Conservation (phyloP, 768 basidiomycete genomes). For the Daedaleopsis nitida region DNA sequence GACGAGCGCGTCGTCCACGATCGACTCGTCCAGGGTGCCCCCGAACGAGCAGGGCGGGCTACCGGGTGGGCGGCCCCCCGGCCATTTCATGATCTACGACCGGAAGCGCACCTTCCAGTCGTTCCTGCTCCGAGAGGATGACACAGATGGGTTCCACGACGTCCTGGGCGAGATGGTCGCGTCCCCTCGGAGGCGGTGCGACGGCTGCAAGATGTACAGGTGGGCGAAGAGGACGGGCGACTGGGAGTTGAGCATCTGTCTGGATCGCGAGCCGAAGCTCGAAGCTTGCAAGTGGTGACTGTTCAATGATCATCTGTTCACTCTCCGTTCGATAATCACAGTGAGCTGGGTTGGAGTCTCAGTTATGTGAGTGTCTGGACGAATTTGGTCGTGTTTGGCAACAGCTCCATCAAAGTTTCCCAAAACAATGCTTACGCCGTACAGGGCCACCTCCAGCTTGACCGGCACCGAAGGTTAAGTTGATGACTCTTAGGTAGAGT, state of each 20-base stretch:
- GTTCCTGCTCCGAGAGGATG: background rate
- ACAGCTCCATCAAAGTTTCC: no score
- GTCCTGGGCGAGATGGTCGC: background rate
- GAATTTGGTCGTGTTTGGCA: no score
- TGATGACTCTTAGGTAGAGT: no score
- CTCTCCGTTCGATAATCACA: background rate
- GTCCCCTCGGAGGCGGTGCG: constrained; percentile 8
- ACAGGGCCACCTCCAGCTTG: no score
- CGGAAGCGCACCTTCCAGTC: constrained; percentile 39
- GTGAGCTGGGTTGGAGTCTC: no score
- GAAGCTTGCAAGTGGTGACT: background rate
- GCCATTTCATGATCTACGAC: constrained; percentile 38
- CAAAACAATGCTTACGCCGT: no score
- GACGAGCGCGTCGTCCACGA: background rate
- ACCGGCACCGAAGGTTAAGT: no score
- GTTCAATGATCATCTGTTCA: background rate
- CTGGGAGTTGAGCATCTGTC: constrained; percentile 22
- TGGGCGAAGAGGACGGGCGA: constrained; percentile 27
- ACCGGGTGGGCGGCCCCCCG: background rate
- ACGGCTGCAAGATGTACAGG: constrained; percentile 25
- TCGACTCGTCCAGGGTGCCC: background rate
- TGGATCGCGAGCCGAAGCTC: constrained; percentile 19
- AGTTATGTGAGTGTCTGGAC: no score
- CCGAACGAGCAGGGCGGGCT: constrained; percentile 30
- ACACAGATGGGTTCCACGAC: background rate